Evolutionary conservation across 1,284 basidiomycete species (phyloP), one percentile per base, ranked within the genome.

Genomic region (Gomphus sp.): DNA sequence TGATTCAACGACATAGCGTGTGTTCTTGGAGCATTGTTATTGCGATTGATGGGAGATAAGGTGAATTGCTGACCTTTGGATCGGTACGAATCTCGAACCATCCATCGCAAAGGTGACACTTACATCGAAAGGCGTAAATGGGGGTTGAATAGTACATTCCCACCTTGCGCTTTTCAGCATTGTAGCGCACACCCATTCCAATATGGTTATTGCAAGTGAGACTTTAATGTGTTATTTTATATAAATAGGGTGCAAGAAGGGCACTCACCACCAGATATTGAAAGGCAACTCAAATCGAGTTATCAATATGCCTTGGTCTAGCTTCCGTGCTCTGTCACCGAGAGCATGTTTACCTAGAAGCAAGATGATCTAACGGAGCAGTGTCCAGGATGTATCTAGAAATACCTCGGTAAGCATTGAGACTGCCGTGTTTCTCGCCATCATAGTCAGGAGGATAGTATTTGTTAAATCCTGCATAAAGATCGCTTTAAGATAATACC

Each of bases 11-110:
- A 96, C 85, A 69, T 99, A 99, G 22, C 88, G 82, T 0, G 96
- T 94, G 66, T 98, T 97, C 93, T 97, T 66, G 57, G 31, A 55
- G 47, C 49, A 45, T 7, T 11, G 18, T 36, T n/a, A 28, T 11
- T 28, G 36, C 36, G 34, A 59, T 22, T 34, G 47, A 9, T 44
- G 9, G 25, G 31, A 22, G 16, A 34, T 22, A 47, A 58, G 22
- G 53, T n/a, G 31, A 36, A n/a, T 10, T 12, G 11, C 76, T 52
- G 62, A 91, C 93, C 83, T 96, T 89, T 0, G 95, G 97, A 68
- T 99, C 97, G 2, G 97, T 99, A 64, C 94, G 83, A 58, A 99
- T 94, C 73, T 97, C 95, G 63, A 99, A 98, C 89, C 90, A 93
- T 25, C 85, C 85, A 61, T 84, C 82, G 68, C 97, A 99, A 1